Conservation (phyloP, 345 rosid species). For the Streptanthus diversifolius region DNA sequence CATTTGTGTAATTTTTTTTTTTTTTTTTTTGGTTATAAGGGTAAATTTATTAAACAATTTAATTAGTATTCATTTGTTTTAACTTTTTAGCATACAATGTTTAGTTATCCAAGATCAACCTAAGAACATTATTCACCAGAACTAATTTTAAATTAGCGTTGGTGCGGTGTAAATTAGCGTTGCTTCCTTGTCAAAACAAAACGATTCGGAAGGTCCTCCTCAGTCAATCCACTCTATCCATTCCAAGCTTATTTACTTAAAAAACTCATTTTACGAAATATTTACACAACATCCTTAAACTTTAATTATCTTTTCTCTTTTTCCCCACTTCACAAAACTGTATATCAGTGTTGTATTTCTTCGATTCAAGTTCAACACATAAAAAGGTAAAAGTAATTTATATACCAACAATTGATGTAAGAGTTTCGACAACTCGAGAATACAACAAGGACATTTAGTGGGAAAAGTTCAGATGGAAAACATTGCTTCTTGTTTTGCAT, state of each 20-base stretch:
- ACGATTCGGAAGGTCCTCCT: too few species aligned
- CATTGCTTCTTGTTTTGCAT: not conserved
- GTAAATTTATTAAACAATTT: too few species aligned
- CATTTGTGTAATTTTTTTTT: too few species aligned
- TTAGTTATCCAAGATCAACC: conserved; percentile 71
- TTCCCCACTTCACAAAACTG: not conserved
- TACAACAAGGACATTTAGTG: not conserved
- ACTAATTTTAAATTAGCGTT: too few species aligned
- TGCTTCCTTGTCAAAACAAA: too few species aligned
- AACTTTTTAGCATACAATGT: not conserved
- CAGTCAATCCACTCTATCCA: too few species aligned
- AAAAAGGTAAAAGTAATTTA: not conserved
- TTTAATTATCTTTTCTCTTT: not conserved
- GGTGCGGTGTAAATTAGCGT: too few species aligned
- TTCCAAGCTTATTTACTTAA: too few species aligned
- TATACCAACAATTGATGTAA: not conserved
- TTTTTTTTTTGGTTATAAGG: too few species aligned
- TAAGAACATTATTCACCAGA: conserved; percentile 31
- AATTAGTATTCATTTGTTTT: not conserved
- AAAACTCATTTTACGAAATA: not conserved
- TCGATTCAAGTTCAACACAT: not conserved
- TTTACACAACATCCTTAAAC: not conserved
- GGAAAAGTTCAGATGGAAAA: not conserved
- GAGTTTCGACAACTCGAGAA: conserved; percentile 2
- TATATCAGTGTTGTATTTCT: not conserved